Evolutionary conservation across 2,329 filamentous ascomycete species (phyloP).

Genomic region (Phaeosphaeriaceae sp.): DNA sequence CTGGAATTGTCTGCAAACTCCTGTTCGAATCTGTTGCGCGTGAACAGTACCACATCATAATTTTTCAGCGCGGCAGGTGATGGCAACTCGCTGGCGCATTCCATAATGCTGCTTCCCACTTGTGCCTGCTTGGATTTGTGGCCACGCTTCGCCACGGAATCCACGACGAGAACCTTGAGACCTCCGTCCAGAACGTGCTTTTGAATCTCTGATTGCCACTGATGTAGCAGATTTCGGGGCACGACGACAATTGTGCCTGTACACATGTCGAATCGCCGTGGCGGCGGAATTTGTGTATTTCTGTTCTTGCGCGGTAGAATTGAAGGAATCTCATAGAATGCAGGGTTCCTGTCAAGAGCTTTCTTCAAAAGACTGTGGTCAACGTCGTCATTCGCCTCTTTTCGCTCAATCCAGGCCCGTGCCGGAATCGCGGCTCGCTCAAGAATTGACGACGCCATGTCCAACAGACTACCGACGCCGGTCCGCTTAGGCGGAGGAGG

Average conservation of each 20-base stretch:
- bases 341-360: slow-evolving; percentile 42
- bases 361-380: slow-evolving; percentile 41
- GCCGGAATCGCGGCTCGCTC: slow-evolving; percentile 74
- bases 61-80: slow-evolving; percentile 63
- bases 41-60: slow-evolving; percentile 81
- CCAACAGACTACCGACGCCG: slow-evolving; percentile 67
- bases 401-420: slow-evolving; percentile 67
- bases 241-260: slow-evolving; percentile 78
- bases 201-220: slow-evolving; percentile 82
- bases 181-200: slow-evolving; percentile 72
- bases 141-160: slow-evolving; percentile 40
- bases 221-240: slow-evolving; percentile 80
- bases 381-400: slow-evolving; percentile 44
- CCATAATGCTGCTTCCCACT: slow-evolving; percentile 23
- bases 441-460: slow-evolving; percentile 77
- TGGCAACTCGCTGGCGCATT: slow-evolving; percentile 62
- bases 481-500: slow-evolving; percentile 50
- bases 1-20: slow-evolving; percentile 64
- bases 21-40: slow-evolving; percentile 73
- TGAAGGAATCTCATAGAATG: slow-evolving; percentile 51
- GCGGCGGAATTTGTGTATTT: slow-evolving; percentile 46
- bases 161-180: slow-evolving; percentile 70
- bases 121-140: slow-evolving; percentile 17
- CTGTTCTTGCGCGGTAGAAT: slow-evolving; percentile 52
- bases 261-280: slow-evolving; percentile 67